A percentile compares a stretch with the other conserved stretches of the same genome.
These are phyloP conservation scores for Fraxinus pennsylvanica DNA, from an alignment of 257 asterid species.

Conservation along the genomic window DNA sequence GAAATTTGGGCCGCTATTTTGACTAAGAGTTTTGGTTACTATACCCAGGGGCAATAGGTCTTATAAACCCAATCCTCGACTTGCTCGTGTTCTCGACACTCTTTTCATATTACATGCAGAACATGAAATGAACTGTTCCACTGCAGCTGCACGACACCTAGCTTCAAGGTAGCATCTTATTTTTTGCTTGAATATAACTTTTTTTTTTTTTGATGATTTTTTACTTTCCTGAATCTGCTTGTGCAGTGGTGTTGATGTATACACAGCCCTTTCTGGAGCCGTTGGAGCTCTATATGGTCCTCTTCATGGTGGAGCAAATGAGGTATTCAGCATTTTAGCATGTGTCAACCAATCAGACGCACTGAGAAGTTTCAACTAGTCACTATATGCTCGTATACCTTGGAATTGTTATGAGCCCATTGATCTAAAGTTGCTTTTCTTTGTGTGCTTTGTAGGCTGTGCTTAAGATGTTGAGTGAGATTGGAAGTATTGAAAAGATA, in stretches of 20 bases:
- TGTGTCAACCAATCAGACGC: neutral
- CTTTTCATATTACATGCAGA: conserved; percentile 95
- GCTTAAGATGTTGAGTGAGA: conserved; percentile 96
- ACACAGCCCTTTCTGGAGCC: conserved; percentile 97
- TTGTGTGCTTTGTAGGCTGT: conserved; percentile 66
- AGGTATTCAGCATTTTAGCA: conserved; percentile 49
- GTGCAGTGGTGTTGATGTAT: conserved; percentile 97
- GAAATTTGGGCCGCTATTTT: conserved; percentile 17
- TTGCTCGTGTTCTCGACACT: conserved; percentile 94
- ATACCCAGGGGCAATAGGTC: conserved; percentile 85
- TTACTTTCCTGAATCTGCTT: conserved; percentile 22
- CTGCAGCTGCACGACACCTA: conserved; percentile 98
- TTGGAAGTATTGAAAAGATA: conserved; percentile 84
- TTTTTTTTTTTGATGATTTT: neutral
- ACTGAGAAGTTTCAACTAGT: neutral
- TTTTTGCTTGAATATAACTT: conserved; percentile 18
- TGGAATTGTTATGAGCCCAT: neutral
- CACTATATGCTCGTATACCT: conserved; percentile 11
- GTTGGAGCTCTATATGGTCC: conserved; percentile 99
- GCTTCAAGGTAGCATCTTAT: conserved; percentile 74
- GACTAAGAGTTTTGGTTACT: conserved; percentile 26
- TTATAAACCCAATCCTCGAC: conserved; percentile 91
- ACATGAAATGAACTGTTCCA: conserved; percentile 99
- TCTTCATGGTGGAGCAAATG: conserved; percentile 99
- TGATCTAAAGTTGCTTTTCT: conserved; percentile 12